Base-by-base conservation (phyloP, 2,329 filamentous ascomycete genomes). In the Penicillium sp. region DNA sequence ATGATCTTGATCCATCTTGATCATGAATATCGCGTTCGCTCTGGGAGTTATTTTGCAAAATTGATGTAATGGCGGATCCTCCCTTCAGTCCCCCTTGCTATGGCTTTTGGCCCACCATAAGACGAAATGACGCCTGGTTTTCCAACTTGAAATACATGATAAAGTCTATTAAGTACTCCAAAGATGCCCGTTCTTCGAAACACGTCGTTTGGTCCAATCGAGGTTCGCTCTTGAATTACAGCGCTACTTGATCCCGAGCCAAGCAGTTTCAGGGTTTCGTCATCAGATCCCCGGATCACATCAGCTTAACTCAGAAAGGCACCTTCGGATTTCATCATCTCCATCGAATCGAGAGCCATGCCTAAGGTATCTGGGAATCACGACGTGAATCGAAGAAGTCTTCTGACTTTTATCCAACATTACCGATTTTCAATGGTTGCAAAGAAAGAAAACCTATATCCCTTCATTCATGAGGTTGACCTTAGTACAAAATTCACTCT, bases 281-380 rank as follows among this genome's bases (percentile, higher is more conserved):
- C 61, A 63, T 63, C 51, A 13, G 28, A 49, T 18, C 36, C 39
- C 51, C 44, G 23, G 50, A 63, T 63, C 61, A 63, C 61, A 63
- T 62, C 61, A 63, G 44, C 42, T 54, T 29, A 13, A 43, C 28
- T 45, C 46, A 13, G 47, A 47, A 58, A 54, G 21, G 33, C 55
- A 48, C 51, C 49, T 51, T 53, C 45, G 10, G 18, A 26, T 34
- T 44, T 36, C 12, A 18, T 12, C 18, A 31, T 21, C 16, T 16
- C 10, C 12, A 21, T 38, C 36, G 36, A 38, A 38, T 38, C 1
- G 9, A 21, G 16, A 21, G 15, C 36, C 8, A 21, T 9, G 12
- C 9, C 16, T 9, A 9, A 4, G 10, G 4, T 12, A 21, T 38
- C 9, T 21, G 36, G 21, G 18, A 38, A 16, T 29, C 16, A 21